phyloP scores from a whole-genome alignment of 163 green algal genomes.

The Scenedesmus sp. region DNA sequence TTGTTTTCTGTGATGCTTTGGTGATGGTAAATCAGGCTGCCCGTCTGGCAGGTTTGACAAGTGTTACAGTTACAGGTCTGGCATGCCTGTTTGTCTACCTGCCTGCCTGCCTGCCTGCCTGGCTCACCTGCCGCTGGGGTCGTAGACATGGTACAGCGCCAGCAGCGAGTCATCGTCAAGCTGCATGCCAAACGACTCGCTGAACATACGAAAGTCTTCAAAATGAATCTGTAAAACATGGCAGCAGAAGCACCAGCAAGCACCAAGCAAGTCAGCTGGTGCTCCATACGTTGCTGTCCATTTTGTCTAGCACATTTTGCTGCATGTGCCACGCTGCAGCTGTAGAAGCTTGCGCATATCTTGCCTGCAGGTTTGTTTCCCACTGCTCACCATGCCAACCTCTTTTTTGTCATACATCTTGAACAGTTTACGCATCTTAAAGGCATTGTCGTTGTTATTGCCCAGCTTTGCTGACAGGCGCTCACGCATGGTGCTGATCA shows the following conservation, averaged over 20 bases:
- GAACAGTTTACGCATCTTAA: constrained; percentile 87
- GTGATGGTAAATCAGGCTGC: not conserved
- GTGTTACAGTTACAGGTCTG: too few species aligned
- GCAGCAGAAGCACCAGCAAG: not conserved
- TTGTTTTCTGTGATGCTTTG: too few species aligned
- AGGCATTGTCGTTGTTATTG: constrained; percentile 88
- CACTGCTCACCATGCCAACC: constrained; percentile 67
- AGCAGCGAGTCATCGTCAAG: constrained; percentile 89
- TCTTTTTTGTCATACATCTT: constrained; percentile 85
- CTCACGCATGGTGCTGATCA: constrained; percentile 84
- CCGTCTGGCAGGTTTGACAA: too few species aligned
- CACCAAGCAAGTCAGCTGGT: not conserved
- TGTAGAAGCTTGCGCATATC: too few species aligned
- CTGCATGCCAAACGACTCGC: constrained; percentile 89
- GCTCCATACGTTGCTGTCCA: not conserved
- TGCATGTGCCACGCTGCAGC: not conserved
- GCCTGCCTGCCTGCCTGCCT: not conserved
- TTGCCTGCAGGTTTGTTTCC: too few species aligned
- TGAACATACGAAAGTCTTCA: constrained; percentile 85
- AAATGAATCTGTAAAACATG: constrained; percentile 65
- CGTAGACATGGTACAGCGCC: constrained; percentile 74
- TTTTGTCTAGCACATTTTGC: not conserved
- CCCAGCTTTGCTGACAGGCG: constrained; percentile 83
- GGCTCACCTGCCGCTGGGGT: constrained; percentile 38
- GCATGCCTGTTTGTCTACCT: not conserved